phyloP scores from a whole-genome alignment of 306 rosid species.

The Casuarina equisetifolia region DNA sequence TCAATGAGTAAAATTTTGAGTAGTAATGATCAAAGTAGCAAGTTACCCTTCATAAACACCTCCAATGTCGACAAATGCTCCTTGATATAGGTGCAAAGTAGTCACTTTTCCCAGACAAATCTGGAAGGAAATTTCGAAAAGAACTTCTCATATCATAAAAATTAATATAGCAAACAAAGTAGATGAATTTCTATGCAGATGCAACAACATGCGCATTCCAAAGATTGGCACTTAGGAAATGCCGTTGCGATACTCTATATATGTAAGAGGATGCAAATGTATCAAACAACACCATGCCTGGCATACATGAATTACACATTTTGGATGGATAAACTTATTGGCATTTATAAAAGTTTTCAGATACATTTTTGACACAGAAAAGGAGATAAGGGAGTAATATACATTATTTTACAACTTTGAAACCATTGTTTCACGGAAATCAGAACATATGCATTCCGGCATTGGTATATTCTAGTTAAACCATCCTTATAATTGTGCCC shows the following conservation, averaged over 20 bases:
- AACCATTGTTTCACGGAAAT: neutral
- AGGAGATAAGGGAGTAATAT: neutral
- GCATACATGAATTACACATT: neutral
- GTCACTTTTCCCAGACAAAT: conserved; percentile 85
- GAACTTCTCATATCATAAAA: neutral
- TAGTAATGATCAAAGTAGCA: conserved; percentile 1
- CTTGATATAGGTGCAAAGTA: conserved; percentile 86
- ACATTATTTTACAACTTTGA: neutral
- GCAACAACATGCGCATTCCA: conserved; percentile 7
- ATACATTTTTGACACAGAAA: neutral
- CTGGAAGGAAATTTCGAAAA: conserved; percentile 47
- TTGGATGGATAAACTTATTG: neutral
- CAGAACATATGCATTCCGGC: neutral
- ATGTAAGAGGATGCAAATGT: neutral
- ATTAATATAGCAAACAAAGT: neutral
- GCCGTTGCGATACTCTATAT: neutral
- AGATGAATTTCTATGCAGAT: conserved; percentile 20
- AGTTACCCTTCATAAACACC: conserved; percentile 92
- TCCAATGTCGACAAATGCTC: conserved; percentile 97
- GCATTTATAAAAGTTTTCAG: neutral
- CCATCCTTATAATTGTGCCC: neutral
- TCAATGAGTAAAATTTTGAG: neutral
- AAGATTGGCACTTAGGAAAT: neutral
- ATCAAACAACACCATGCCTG: neutral
- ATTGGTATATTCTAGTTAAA: neutral